These are phyloP conservation scores for Suillus discolor DNA, from an alignment of 768 basidiomycete species.

Conservation along the genomic window DNA sequence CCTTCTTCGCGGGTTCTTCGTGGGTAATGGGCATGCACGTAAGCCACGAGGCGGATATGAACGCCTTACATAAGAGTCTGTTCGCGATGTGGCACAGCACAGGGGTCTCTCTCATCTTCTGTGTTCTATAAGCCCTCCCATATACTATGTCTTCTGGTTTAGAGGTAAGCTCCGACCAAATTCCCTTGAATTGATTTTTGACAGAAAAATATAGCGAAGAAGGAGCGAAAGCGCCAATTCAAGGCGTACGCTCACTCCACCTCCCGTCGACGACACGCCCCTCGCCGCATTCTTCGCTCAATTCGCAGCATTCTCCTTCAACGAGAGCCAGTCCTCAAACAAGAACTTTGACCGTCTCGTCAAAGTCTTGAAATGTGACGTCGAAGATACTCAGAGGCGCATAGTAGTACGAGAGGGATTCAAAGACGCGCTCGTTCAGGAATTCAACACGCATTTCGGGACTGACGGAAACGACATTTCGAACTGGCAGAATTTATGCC, in stretches of 20 bases:
- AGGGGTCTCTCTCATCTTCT: slow-evolving; percentile 2
- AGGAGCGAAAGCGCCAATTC: neutral
- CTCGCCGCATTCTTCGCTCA: slow-evolving; percentile 8
- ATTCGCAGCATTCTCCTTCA: slow-evolving; percentile 8
- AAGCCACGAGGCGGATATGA: neutral
- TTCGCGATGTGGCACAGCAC: neutral
- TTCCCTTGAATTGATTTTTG: neutral
- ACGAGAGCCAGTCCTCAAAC: neutral
- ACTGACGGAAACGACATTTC: slow-evolving; percentile 14
- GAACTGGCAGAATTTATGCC: slow-evolving; percentile 10
- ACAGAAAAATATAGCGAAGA: neutral
- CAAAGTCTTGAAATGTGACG: neutral
- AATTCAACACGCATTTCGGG: slow-evolving; percentile 14
- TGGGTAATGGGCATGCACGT: neutral
- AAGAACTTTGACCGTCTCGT: slow-evolving; percentile 4
- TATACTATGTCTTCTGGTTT: neutral
- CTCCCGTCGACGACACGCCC: neutral
- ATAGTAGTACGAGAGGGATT: neutral
- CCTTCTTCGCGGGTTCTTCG: slow-evolving; percentile 2
- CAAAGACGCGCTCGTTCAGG: slow-evolving; percentile 12
- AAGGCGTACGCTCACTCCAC: slow-evolving; percentile 3
- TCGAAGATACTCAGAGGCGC: neutral
- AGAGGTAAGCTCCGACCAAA: neutral
- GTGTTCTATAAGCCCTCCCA: neutral
- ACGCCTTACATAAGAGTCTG: neutral